A percentile compares a stretch with the other conserved stretches of the same genome.
These are phyloP conservation scores for Fusarium sp. DNA, from an alignment of 2,329 filamentous ascomycete genomes.

Conservation along the genomic window DNA sequence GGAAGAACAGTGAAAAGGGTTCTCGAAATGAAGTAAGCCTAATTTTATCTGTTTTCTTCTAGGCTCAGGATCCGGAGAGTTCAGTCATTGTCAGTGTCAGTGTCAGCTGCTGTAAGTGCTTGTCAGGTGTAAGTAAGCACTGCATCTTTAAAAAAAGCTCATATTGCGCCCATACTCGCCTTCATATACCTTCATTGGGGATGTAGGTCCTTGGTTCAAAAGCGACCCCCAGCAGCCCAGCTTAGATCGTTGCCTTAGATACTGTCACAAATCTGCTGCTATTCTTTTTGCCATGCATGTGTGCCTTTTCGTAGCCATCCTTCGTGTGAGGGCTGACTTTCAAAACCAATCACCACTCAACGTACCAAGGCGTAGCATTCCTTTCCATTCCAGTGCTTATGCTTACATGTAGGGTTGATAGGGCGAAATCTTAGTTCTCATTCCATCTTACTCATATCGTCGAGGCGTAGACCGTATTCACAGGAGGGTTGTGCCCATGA, in stretches of 20 bases:
- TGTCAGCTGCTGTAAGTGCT: conserved; percentile 13
- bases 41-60: not conserved
- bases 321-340: not conserved
- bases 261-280: not conserved
- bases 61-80: not conserved
- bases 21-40: not conserved
- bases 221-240: too few relatives aligned
- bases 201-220: too few relatives aligned
- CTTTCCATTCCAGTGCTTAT: not conserved
- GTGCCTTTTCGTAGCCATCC: not conserved
- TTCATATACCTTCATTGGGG: not conserved
- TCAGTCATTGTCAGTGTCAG: not conserved
- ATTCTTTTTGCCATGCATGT: not conserved
- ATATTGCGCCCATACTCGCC: not conserved
- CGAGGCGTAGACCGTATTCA: not conserved
- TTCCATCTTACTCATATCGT: not conserved
- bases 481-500: not conserved
- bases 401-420: not conserved
- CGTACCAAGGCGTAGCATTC: not conserved
- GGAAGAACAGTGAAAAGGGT: too few relatives aligned
- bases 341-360: not conserved
- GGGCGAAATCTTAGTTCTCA: not conserved
- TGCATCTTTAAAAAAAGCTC: not conserved
- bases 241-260: too few relatives aligned
- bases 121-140: conserved; percentile 27